Base-by-base conservation (phyloP, 495 filamentous ascomycete genomes). In the Trichoderma erinaceum region DNA sequence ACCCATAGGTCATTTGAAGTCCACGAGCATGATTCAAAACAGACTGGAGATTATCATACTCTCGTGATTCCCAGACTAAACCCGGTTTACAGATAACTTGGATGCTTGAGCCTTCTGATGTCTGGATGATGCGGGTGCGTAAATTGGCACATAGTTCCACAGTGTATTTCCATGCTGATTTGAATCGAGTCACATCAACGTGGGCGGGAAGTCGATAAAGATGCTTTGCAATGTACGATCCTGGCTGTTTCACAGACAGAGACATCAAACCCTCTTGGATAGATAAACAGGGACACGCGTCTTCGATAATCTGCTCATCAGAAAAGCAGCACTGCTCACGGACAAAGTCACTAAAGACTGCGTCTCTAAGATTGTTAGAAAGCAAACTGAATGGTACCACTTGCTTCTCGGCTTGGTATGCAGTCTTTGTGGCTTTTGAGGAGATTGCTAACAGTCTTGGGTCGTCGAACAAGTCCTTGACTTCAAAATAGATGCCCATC, bases 201-300 rank as follows among this genome's bases (percentile, higher is more conserved):
- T 67, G 41, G 7, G 72, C 23, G 0, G 77, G 75, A 25, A 87
- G 79, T n/a, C 64, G 71, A 5, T 79, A 79, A 1, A 81, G 70
- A 68, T 79, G 73, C 52, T 71, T 70, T 13, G 71, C 71, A 23
- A 78, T 71, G 68, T 78, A 80, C 0, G 76, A 70, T 21, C 75
- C 74, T 8, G 74, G 71, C 43, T 78, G 71, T 50, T 72, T 77
- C 41, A 67, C 72, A 12, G 78, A 75, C 1, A 80, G 63, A 1
- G 79, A 75, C n/a, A 81, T 71, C 29, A 84, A 73, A 29, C 78
- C 81, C 66, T 83, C 80, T 69, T 81, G n/a, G n/a, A n/a, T n/a
- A n/a, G n/a, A n/a, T n/a, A n/a, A n/a, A n/a, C n/a, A n/a, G n/a
- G n/a, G n/a, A n/a, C n/a, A n/a, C n/a, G n/a, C n/a, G n/a, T n/a